These are phyloP conservation scores for Skeletonema grethae DNA, from an alignment of 108 stramenopile species.

Conservation along the genomic window DNA sequence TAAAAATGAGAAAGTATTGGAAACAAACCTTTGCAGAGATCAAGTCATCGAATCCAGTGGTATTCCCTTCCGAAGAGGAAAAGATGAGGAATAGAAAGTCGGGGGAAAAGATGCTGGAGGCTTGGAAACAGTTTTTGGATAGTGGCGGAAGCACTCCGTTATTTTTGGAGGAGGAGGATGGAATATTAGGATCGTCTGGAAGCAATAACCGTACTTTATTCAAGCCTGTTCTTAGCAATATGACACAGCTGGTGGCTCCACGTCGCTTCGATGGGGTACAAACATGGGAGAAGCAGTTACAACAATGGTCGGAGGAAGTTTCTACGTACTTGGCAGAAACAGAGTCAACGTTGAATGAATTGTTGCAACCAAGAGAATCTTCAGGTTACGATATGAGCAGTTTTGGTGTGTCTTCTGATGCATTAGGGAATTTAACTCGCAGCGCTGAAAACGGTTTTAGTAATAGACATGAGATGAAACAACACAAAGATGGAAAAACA, in stretches of 20 bases:
- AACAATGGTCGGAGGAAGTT: slow-evolving; percentile 81
- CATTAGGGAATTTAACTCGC: slow-evolving; percentile 21
- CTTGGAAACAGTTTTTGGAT: slow-evolving; percentile 66
- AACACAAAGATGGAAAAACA: background rate
- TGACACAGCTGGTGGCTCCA: background rate
- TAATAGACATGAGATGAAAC: background rate
- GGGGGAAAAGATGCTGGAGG: slow-evolving; percentile 19
- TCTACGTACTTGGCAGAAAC: slow-evolving; percentile 60
- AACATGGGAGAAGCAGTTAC: slow-evolving; percentile 75
- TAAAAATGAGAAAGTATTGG: slow-evolving; percentile 53
- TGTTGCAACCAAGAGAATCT: slow-evolving; percentile 4
- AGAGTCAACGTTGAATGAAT: slow-evolving; percentile 23
- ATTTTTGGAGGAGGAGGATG: background rate
- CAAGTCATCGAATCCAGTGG: slow-evolving; percentile 31
- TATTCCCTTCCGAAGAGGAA: slow-evolving; percentile 28
- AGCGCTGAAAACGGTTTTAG: background rate
- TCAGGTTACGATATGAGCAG: slow-evolving; percentile 28
- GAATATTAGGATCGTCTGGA: background rate
- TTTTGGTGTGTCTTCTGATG: slow-evolving; percentile 29
- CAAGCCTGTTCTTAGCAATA: background rate
- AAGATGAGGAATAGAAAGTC: slow-evolving; percentile 5
- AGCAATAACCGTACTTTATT: slow-evolving; percentile 6
- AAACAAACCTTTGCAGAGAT: slow-evolving; percentile 65
- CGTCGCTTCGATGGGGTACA: slow-evolving; percentile 75
- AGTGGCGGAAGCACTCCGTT: background rate